phyloP scores from a whole-genome alignment of 2,329 filamentous ascomycete genomes.

The Aspergillus latus region DNA sequence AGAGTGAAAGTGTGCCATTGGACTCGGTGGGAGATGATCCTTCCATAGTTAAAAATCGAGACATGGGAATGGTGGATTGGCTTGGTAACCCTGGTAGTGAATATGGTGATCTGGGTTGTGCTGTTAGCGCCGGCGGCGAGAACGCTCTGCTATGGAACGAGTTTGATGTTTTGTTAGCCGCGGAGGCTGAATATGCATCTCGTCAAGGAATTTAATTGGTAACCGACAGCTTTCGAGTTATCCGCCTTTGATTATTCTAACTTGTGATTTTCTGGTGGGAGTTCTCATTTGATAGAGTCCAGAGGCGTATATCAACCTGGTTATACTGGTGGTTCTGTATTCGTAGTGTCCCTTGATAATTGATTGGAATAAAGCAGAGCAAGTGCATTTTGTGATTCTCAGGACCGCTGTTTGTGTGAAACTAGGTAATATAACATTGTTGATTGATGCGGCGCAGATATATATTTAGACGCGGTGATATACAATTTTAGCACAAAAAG shows the following conservation, averaged over 20 bases:
- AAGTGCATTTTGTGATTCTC: too few relatives aligned
- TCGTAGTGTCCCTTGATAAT: too few relatives aligned
- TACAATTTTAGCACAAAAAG: too few relatives aligned
- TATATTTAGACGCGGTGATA: too few relatives aligned
- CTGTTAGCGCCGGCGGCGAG: slow-evolving; percentile 1
- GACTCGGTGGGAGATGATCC: not conserved
- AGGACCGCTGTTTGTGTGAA: too few relatives aligned
- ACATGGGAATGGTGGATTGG: not conserved
- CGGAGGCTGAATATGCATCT: slow-evolving; percentile 21
- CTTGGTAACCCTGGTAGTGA: not conserved
- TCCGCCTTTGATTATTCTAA: not conserved
- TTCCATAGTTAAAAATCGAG: slow-evolving; percentile 1
- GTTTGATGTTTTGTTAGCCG: slow-evolving; percentile 37
- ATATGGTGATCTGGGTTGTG: not conserved
- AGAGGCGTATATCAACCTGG: too few relatives aligned
- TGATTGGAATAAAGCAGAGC: too few relatives aligned
- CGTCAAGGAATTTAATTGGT: slow-evolving; percentile 11
- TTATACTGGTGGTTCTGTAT: too few relatives aligned
- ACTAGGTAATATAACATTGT: too few relatives aligned
- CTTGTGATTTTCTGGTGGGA: too few relatives aligned
- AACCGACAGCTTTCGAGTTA: not conserved
- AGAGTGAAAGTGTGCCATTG: not conserved
- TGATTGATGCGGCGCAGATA: too few relatives aligned
- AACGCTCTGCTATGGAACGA: slow-evolving; percentile 34
- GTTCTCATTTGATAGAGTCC: too few relatives aligned